A percentile compares a stretch with the other conserved stretches of the same genome.
Conservation (phyloP, 1,139 yeast genomes). For the Tardiomyces depauwii region DNA sequence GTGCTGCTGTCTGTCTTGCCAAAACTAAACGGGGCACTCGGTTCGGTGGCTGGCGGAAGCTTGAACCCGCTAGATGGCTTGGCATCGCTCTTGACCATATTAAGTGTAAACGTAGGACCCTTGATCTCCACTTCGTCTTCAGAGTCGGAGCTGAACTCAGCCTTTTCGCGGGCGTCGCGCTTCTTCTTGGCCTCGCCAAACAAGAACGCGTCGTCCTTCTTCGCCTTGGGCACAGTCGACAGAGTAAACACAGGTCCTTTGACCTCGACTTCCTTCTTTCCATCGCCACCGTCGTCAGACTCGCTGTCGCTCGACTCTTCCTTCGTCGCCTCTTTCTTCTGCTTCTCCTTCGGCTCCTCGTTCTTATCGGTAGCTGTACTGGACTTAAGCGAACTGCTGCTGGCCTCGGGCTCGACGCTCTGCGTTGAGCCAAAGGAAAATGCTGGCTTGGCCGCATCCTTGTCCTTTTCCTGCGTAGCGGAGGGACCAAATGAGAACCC, state of each 20-base stretch:
- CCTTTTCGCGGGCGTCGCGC: slow-evolving; percentile 3
- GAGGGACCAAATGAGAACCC: slow-evolving; percentile 7
- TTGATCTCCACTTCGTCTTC: slow-evolving; percentile 25
- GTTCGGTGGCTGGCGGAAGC: not conserved
- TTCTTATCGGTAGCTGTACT: not conserved
- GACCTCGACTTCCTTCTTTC: not conserved
- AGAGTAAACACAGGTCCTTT: not conserved
- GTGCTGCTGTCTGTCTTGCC: not conserved
- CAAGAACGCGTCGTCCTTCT: not conserved
- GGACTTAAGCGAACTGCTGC: slow-evolving; percentile 1
- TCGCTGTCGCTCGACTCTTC: not conserved
- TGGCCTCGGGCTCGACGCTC: slow-evolving; percentile 1
- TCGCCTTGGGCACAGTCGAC: not conserved
- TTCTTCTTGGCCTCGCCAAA: not conserved
- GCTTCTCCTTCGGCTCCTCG: not conserved
- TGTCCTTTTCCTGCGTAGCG: slow-evolving; percentile 3
- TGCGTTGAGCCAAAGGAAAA: slow-evolving; percentile 6
- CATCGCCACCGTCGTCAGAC: not conserved
- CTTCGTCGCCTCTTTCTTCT: not conserved
- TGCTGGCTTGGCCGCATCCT: slow-evolving; percentile 5
- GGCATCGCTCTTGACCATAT: not conserved
- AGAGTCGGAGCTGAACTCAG: slow-evolving; percentile 28
- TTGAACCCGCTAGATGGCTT: not conserved
- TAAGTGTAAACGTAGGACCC: slow-evolving; percentile 55
- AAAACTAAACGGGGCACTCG: slow-evolving; percentile 1